Conservation (phyloP, 73 alveolate species). For the Symbiodinium pilosum region DNA sequence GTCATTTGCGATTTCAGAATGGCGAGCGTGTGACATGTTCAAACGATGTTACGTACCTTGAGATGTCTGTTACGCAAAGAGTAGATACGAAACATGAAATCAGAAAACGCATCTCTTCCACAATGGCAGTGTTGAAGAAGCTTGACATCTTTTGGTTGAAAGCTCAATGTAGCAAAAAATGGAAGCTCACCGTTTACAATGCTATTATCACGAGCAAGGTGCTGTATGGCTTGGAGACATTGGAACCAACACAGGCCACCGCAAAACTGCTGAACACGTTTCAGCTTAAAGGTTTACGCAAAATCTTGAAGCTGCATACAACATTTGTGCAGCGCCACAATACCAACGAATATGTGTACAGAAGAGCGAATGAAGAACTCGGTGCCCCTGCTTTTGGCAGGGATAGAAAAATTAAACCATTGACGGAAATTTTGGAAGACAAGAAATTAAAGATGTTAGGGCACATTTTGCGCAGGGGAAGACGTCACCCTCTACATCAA, state of each 20-base stretch:
- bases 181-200: conserved; percentile 3
- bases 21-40: background rate
- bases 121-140: background rate
- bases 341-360: background rate
- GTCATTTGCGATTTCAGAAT: background rate
- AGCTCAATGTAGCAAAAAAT: background rate
- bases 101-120: background rate
- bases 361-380: background rate
- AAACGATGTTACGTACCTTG: background rate
- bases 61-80: background rate
- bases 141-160: background rate
- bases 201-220: too few species aligned
- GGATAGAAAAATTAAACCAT: too few species aligned
- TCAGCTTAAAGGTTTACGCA: conserved; percentile 5
- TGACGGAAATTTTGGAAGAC: too few species aligned
- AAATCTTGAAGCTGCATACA: background rate
- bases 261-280: background rate
- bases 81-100: conserved; percentile 10
- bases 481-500: too few species aligned
- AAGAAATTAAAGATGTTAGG: too few species aligned
- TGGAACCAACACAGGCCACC: background rate
- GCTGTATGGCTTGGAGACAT: too few species aligned
- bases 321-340: conserved; percentile 3
- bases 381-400: too few species aligned
- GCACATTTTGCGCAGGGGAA: too few species aligned